These are phyloP conservation scores for Gastrolobium bilobum DNA, from an alignment of 306 rosid genomes.

Conservation along the genomic window DNA sequence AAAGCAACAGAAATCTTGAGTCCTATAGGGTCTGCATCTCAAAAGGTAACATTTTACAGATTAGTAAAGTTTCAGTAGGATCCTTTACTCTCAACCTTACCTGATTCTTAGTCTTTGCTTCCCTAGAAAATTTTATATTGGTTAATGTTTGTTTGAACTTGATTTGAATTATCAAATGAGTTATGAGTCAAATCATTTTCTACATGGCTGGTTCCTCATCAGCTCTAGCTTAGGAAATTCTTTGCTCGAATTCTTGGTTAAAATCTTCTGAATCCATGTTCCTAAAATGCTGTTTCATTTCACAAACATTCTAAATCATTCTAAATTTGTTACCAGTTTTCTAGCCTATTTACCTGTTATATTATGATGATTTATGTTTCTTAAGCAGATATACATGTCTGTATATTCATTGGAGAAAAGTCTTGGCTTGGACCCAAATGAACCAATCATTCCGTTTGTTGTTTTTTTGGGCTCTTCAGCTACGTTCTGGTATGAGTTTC, in stretches of 20 bases:
- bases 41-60: slow-evolving; percentile 61
- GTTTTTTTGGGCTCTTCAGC: slow-evolving; percentile 81
- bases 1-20: slow-evolving; percentile 67
- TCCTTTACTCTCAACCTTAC: slow-evolving; percentile 34
- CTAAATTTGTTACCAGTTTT: slow-evolving; percentile 16
- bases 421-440: slow-evolving; percentile 92
- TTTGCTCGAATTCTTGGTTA: slow-evolving; percentile 31
- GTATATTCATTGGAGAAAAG: slow-evolving; percentile 78
- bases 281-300: slow-evolving; percentile 23
- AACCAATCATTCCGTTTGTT: slow-evolving; percentile 85
- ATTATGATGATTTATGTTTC: slow-evolving; percentile 37
- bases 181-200: slow-evolving; percentile 27
- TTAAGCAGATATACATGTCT: slow-evolving; percentile 65
- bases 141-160: slow-evolving; percentile 23
- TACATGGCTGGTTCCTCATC: slow-evolving; percentile 8
- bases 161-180: slow-evolving; percentile 39
- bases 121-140: not conserved
- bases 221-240: slow-evolving; percentile 31
- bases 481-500: slow-evolving; percentile 79
- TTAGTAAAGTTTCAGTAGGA: slow-evolving; percentile 30
- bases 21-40: slow-evolving; percentile 69
- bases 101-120: slow-evolving; percentile 28
- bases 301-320: slow-evolving; percentile 31
- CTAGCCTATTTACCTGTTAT: slow-evolving; percentile 11
- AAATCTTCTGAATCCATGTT: slow-evolving; percentile 9